Evolutionary conservation across 2,329 filamentous ascomycete genomes (phyloP).

Genomic region (Cercospora canescens): DNA sequence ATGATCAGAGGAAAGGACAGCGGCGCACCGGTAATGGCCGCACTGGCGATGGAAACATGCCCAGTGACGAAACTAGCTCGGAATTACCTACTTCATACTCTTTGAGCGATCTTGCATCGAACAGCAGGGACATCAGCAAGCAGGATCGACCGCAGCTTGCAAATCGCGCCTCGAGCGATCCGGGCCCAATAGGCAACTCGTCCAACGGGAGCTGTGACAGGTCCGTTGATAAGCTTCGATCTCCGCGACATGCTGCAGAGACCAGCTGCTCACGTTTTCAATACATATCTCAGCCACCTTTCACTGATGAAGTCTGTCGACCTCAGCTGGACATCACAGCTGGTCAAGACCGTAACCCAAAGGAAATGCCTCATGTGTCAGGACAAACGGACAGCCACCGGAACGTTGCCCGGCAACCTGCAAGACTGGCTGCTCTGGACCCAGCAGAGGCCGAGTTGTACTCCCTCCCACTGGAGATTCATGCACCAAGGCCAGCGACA

Average conservation of each 20-base stretch:
- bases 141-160: slow-evolving; percentile 16
- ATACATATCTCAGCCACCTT: neutral
- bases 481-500: slow-evolving; percentile 26
- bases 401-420: neutral
- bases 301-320: neutral
- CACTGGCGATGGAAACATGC: slow-evolving; percentile 2
- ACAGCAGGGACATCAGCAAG: slow-evolving; percentile 10
- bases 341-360: neutral
- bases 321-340: neutral
- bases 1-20: neutral
- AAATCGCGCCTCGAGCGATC: slow-evolving; percentile 28
- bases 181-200: slow-evolving; percentile 15
- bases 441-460: neutral
- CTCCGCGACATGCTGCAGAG: neutral
- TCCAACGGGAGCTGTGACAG: neutral
- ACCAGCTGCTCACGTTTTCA: neutral
- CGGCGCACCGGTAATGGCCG: neutral
- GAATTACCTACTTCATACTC: slow-evolving; percentile 39
- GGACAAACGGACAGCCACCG: neutral
- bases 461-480: slow-evolving; percentile 16
- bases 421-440: neutral
- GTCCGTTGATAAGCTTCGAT: neutral
- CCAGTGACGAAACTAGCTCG: slow-evolving; percentile 27
- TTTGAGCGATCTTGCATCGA: slow-evolving; percentile 31
- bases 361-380: neutral